A percentile compares a stretch with the other conserved stretches of the same genome.
These are phyloP conservation scores for Exserohilum rostratum DNA, from an alignment of 2,329 filamentous ascomycete genomes.

Conservation along the genomic window DNA sequence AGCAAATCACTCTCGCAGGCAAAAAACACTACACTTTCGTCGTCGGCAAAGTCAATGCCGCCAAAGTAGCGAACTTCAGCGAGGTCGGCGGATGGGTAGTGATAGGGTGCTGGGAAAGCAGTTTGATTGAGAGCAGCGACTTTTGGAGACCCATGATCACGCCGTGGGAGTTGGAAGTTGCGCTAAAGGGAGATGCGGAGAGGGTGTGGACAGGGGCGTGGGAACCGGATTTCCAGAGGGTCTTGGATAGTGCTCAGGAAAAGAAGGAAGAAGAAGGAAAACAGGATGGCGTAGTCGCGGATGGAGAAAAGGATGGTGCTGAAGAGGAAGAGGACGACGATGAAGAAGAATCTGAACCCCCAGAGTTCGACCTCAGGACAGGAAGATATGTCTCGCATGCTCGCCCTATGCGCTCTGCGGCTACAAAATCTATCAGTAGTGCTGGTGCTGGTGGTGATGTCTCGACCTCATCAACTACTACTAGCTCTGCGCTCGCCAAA, in stretches of 20 bases:
- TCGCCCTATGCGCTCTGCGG: constrained; percentile 64
- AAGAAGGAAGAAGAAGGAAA: constrained; percentile 11
- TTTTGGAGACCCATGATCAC: constrained; percentile 92
- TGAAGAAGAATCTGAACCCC: constrained; percentile 69
- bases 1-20: constrained; percentile 75
- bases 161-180: constrained; percentile 88
- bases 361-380: constrained; percentile 90
- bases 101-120: constrained; percentile 97
- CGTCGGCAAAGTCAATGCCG: constrained; percentile 93
- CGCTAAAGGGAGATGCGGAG: constrained; percentile 74
- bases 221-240: constrained; percentile 81
- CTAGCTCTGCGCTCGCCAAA: constrained; percentile 64
- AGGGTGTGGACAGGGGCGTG: constrained; percentile 87
- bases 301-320: constrained; percentile 15
- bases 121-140: constrained; percentile 83
- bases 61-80: constrained; percentile 94
- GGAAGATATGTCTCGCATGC: constrained; percentile 81
- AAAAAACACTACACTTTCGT: constrained; percentile 98
- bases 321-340: constrained; percentile 44
- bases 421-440: background rate
- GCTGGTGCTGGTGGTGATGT: constrained; percentile 4
- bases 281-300: too few species aligned
- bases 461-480: constrained; percentile 36
- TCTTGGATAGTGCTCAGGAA: constrained; percentile 56
- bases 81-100: constrained; percentile 97